Evolutionary conservation across 1,139 yeast species (phyloP), one percentile per base, ranked within the genome.

Genomic region (Yamadazyma diddensiae): DNA sequence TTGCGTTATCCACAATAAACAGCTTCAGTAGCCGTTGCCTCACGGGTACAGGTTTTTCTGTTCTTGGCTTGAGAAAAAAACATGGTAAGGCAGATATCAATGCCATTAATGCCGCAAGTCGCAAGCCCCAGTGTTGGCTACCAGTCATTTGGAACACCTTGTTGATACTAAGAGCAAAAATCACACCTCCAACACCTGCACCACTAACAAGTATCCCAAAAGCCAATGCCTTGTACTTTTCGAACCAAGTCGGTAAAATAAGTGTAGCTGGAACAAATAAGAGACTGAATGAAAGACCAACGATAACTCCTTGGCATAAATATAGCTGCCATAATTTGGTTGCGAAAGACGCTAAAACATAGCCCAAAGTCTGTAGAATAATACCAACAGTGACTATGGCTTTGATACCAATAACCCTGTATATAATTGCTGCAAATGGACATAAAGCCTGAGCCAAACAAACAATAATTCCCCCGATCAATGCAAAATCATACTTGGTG

Each of bases 381-480:
- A 73, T 51, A 0, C 92, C 94, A 6, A 66, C 31, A 2, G 56
- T 36, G 60, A 77, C 64, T 9, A 62, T 50, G 2, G 43, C 27
- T 62, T 57, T 19, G 45, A 50, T 46, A 0, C 73, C 73, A 26
- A 70, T 43, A 7, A 67, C 41, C 34, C 57, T 57, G 32, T 58
- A 57, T 3, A 56, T 31, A 20, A 69, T 36, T 1, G 64, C 59
- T 15, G 59, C 70, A 12, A 80, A 43, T 0, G 90, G 87, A 2
- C 85, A 72, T 19, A 75, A 52, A 21, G 65, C 52, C 48, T 79
- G 82, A 2, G 85, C 85, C 16, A 74, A 47, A 29, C 70, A 75
- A 11, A 79, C 72, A 11, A 76, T 73, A 8, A 82, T 39, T 2
- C 92, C 88, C 3, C 90, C 87, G 38, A 83, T 72, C 37, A 81